A percentile compares a stretch with the other conserved stretches of the same genome.
Conservation (phyloP, 2,329 filamentous ascomycete genomes). For the Dothideomycetes sp. region DNA sequence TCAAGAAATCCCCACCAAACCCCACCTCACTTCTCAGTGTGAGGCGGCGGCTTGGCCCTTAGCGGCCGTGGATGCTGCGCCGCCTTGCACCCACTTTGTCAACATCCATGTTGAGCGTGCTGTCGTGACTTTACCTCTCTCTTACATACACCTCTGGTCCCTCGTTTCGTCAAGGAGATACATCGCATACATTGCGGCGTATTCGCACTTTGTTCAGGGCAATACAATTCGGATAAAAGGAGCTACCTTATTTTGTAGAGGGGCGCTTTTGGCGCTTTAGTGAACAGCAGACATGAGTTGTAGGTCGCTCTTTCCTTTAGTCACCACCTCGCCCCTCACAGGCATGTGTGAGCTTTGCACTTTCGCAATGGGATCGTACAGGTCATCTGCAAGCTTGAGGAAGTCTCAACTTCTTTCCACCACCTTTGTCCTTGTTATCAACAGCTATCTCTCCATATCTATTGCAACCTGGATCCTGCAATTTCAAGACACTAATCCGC, state of each 20-base stretch:
- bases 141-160: too few species aligned
- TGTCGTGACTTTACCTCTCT: too few species aligned
- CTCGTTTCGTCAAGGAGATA: neutral
- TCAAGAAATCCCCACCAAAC: too few species aligned
- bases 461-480: neutral
- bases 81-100: too few species aligned
- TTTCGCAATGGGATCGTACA: neutral
- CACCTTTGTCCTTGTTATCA: too few species aligned
- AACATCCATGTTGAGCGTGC: too few species aligned
- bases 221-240: neutral
- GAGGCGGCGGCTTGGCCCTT: too few species aligned
- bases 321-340: neutral
- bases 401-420: neutral
- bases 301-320: neutral
- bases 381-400: neutral
- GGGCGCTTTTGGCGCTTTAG: constrained; percentile 1
- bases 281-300: constrained; percentile 6
- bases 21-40: too few species aligned
- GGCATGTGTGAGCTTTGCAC: neutral
- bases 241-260: neutral
- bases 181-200: too few species aligned
- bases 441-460: neutral
- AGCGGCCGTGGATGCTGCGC: too few species aligned
- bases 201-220: neutral
- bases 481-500: constrained; percentile 4